Evolutionary conservation across 345 rosid genomes (phyloP), one percentile per base, ranked within the genome.

Genomic region (Boechera stricta): DNA sequence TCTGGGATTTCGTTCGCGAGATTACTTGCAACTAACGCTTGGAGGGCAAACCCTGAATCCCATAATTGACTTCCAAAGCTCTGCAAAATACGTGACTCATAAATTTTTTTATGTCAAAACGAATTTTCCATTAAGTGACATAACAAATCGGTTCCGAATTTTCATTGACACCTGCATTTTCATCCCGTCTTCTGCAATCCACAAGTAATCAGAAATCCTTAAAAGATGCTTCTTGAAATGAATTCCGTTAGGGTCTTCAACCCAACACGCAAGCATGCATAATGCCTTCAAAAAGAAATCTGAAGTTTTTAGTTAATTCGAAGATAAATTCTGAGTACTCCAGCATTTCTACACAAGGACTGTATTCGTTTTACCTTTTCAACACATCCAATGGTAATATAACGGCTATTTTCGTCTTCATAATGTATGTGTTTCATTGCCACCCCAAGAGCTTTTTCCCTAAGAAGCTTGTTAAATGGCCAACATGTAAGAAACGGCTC

Each of bases 161-260:
- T 63, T 33, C 39, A 64, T 69, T 51, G 51, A 42, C 41, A 70
- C 77, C 90, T 89, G 94, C 91, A 90, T 83, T 83, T 92, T 94
- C 87, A 94, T 89, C 78, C 98, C 98, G 82, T 94, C 98, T 81
- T 94, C 98, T 52, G 91, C 98, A 65, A 92, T 80, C 98, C 97
- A 94, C 51, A 90, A 58, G 72, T 87, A 94, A 79, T 94, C 98
- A 0, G 92, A 77, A 29, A 92, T 72, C 78, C 98, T 84, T 36
- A 95, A 62, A 24, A 94, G 88, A 77, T 94, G 98, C 62, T 90
- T 90, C 84, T 90, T 89, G 81, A 89, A 82, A 71, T 79, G 76
- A 70, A 80, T 80, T 3, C 91, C 87, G 45, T 86, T 69, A 29
- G 97, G 97, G 63, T 91, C 88, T 76, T 91, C 95, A 18, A 84